Evolutionary conservation across 495 filamentous ascomycete species (phyloP), one percentile per base, ranked within the genome.

Genomic region (Daldinia grandis): DNA sequence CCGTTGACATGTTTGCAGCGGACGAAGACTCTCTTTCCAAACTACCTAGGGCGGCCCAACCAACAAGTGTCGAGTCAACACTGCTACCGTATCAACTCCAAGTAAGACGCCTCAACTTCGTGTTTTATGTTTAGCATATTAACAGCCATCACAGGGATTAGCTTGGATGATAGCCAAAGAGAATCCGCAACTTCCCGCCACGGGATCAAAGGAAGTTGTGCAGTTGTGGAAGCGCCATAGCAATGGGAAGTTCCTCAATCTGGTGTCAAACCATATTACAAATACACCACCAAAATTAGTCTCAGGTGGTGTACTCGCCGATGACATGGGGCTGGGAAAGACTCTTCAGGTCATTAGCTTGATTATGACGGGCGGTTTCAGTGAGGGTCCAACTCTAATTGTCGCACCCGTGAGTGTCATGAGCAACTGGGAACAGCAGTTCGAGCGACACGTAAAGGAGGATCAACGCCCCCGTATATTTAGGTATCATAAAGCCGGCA

Each of bases 291-390:
- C 93, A 0, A 70, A 74, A 4, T 81, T 97, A 19, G 87, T 91
- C 1, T 92, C 89, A 69, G 95, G 94, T 49, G 94, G 93, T 35
- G 92, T 97, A 33, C 82, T 97, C 12, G 93, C 93, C 25, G 94
- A 98, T 77, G 94, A 98, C 69, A 98, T 98, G 94, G 94, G 94
- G 3, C 81, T 98, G 5, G 94, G 94, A 14, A 98, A 98, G 79
- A 98, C 94, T 1, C 84, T 98, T 6, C 92, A 97, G 76, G 87
- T 93, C 40, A 95, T 97, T 62, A 90, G 92, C 57, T 75, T 97
- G 30, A 91, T 98, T 44, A 78, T 93, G 67, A 86, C 90, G 6
- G 82, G 79, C 15, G 85, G 83, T 4, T 77, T 83, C 30, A 73
- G 80, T 4, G 76, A 83, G 19, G 87, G 86, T 14, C 83, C 85